These are phyloP conservation scores for Fusarium euwallaceae DNA, from an alignment of 2,329 filamentous ascomycete species.

Conservation along the genomic window DNA sequence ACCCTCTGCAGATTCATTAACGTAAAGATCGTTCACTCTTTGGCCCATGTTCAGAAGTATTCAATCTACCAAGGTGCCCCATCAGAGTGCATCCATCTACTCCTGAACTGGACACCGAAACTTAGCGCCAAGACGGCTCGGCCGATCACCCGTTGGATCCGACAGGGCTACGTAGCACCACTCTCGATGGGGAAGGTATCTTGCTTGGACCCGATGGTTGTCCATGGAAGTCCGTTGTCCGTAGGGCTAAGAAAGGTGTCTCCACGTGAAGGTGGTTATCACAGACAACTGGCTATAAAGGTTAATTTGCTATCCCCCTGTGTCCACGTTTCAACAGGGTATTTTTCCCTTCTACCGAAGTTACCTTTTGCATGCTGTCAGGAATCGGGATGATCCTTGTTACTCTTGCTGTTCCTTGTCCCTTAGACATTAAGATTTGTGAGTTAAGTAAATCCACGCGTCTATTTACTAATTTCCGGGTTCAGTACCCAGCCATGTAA, in stretches of 20 bases:
- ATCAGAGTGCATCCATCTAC: background rate
- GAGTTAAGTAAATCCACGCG: background rate
- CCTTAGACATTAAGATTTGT: background rate
- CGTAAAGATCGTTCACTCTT: background rate
- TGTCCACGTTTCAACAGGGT: background rate
- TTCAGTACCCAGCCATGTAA: background rate
- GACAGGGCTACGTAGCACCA: background rate
- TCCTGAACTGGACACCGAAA: background rate
- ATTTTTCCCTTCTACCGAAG: background rate
- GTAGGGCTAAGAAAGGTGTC: background rate
- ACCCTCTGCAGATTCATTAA: background rate
- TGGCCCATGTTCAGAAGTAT: background rate
- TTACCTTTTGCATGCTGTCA: background rate
- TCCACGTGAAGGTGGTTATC: background rate
- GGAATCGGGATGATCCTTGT: background rate
- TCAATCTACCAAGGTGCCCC: background rate
- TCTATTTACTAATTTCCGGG: background rate
- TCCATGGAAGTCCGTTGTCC: background rate
- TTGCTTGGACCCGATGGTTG: background rate
- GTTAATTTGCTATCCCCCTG: background rate
- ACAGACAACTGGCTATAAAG: background rate
- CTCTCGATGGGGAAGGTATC: background rate
- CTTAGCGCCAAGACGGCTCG: background rate
- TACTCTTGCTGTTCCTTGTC: background rate
- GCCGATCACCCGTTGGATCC: conserved; percentile 6